Conservation (phyloP, 495 filamentous ascomycete species). For the Penicillium canariense region DNA sequence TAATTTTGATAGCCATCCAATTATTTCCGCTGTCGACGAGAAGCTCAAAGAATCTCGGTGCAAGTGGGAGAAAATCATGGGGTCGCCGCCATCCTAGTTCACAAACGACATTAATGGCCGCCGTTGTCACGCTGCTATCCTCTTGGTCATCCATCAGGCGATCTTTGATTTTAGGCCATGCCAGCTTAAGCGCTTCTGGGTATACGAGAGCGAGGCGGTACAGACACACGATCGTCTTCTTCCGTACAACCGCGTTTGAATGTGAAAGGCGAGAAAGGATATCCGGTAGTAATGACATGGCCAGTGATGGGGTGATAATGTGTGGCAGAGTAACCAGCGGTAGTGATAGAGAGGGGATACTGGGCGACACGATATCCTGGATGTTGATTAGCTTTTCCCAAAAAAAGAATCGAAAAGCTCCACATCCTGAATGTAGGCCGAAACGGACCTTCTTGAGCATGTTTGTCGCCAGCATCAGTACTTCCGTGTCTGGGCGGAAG, state of each 20-base stretch:
- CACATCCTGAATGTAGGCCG: not conserved
- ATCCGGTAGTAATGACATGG: conserved; percentile 82
- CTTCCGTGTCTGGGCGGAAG: conserved; percentile 92
- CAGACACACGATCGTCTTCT: conserved; percentile 91
- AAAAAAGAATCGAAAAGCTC: not conserved
- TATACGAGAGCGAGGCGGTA: conserved; percentile 92
- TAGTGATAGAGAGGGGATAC: conserved; percentile 71
- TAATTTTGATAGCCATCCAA: conserved; percentile 99
- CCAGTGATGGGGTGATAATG: conserved; percentile 84
- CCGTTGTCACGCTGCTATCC: conserved; percentile 90
- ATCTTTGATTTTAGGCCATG: conserved; percentile 97
- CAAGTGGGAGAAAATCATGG: conserved; percentile 87
- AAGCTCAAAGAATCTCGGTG: conserved; percentile 86
- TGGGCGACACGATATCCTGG: conserved; percentile 77
- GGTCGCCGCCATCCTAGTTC: conserved; percentile 93
- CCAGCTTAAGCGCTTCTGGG: conserved; percentile 84
- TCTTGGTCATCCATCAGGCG: conserved; percentile 85
- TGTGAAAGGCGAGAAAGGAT: conserved; percentile 83
- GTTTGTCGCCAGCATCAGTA: conserved; percentile 96
- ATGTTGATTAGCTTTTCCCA: conserved; percentile 9
- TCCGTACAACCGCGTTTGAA: conserved; percentile 76
- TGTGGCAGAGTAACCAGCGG: conserved; percentile 87
- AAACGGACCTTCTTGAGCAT: conserved; percentile 80
- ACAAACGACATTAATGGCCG: conserved; percentile 94
- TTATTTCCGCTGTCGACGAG: conserved; percentile 93